phyloP scores from a whole-genome alignment of 495 filamentous ascomycete genomes.

The Eremomyces bilateralis region DNA sequence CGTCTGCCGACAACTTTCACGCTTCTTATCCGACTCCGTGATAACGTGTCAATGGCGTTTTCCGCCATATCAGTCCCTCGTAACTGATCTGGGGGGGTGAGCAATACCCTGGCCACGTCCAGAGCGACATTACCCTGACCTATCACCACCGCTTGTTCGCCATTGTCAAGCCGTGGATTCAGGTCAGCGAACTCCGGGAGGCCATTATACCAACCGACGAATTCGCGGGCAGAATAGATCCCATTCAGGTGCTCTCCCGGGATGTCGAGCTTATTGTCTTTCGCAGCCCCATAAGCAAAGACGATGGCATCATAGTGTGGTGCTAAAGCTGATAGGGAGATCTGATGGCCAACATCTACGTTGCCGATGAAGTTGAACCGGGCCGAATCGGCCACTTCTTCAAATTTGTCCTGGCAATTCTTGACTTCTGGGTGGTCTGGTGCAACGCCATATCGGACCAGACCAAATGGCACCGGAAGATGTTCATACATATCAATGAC shows the following conservation, averaged over 20 bases:
- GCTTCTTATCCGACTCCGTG: constrained; percentile 50
- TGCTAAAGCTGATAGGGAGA: constrained; percentile 45
- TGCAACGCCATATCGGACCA: constrained; percentile 83
- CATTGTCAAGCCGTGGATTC: constrained; percentile 51
- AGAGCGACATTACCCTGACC: constrained; percentile 93
- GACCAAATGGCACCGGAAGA: constrained; percentile 74
- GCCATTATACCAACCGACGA: constrained; percentile 98
- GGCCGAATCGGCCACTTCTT: constrained; percentile 58
- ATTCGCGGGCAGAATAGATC: constrained; percentile 75
- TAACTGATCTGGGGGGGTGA: constrained; percentile 48
- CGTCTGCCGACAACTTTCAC: constrained; percentile 72
- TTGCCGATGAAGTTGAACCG: constrained; percentile 88
- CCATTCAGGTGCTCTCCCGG: constrained; percentile 53
- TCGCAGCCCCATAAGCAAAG: constrained; percentile 78
- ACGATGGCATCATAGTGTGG: constrained; percentile 82
- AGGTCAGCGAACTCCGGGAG: constrained; percentile 62
- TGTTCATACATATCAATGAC: constrained; percentile 92
- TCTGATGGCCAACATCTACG: constrained; percentile 48
- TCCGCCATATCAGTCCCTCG: constrained; percentile 73
- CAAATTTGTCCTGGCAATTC: constrained; percentile 90
- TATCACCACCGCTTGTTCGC: constrained; percentile 72
- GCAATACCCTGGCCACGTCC: constrained; percentile 74
- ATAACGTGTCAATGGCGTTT: constrained; percentile 51
- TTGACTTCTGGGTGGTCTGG: constrained; percentile 97
- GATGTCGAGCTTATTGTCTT: constrained; percentile 58